Evolutionary conservation across 257 asterid species (phyloP).

Genomic region (Capsicum pubescens): DNA sequence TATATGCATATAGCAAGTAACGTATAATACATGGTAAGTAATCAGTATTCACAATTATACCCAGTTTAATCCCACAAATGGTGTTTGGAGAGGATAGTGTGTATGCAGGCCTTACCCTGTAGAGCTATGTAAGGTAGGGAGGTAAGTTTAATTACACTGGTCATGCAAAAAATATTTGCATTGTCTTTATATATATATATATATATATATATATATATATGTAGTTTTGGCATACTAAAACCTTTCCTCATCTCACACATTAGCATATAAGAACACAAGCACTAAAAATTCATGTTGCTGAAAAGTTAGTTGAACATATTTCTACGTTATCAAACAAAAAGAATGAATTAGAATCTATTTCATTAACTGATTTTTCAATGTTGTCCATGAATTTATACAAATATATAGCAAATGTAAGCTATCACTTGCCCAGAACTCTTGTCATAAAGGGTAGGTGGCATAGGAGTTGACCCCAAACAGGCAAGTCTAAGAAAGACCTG

Average conservation of each 20-base stretch:
- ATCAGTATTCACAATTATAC: not conserved
- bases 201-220: too few relatives aligned
- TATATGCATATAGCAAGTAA: not conserved
- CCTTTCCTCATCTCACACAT: not conserved
- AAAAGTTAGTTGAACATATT: conserved; percentile 19
- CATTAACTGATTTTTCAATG: conserved; percentile 22
- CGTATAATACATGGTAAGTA: not conserved
- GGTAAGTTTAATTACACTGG: not conserved
- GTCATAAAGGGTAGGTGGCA: not conserved
- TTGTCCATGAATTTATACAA: conserved; percentile 20
- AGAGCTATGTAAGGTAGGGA: not conserved
- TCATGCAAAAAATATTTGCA: not conserved
- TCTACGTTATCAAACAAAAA: conserved; percentile 8
- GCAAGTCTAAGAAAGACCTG: not conserved
- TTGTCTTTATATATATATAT: not conserved
- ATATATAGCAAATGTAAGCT: conserved; percentile 1
- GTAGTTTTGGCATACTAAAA: not conserved
- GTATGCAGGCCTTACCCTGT: not conserved
- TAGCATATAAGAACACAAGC: conserved; percentile 2
- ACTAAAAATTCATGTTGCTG: not conserved
- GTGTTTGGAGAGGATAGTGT: not conserved
- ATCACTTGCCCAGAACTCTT: conserved; percentile 22
- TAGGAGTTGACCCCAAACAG: conserved; percentile 2
- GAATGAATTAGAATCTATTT: conserved; percentile 22
- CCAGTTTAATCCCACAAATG: not conserved